Base-by-base conservation (phyloP, 2,329 filamentous ascomycete species). In the Trichoderma semiorbis region DNA sequence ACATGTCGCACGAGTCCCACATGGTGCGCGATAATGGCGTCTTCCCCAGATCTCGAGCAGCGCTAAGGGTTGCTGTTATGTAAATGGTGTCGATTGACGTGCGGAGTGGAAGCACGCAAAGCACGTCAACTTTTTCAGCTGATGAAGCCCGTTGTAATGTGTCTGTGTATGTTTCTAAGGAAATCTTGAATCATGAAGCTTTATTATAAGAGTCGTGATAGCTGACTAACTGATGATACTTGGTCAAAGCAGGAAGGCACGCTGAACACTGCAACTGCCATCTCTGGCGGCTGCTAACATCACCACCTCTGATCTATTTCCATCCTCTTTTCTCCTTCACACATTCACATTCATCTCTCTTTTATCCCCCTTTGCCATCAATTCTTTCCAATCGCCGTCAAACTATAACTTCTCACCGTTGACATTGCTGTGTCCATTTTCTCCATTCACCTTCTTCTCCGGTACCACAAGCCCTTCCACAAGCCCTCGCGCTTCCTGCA, bases 401-500 rank as follows among this genome's bases (percentile, higher is more conserved):
- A 14, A 32, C 26, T 24, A 68, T 7, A 26, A 16, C 39, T 68
- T 60, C 16, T 68, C 65, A 32, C 66, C 66, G 7, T 60, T 69
- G 8, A 32, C 26, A 14, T 28, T 43, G n/a, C n/a, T 58, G 30
- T 53, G 60, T 7, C 66, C 66, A 24, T 47, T 69, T 14, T 43
- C 55, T 14, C 28, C 71, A 39, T 70, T 65, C 21, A 36, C 7
- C 39, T 65, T 57, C 53, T 70, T 61, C 24, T 61, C 61, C 16
- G 21, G 24, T 6, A 18, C 18, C 24, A 43, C 39, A n/a, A 28
- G 50, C 16, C 71, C 39, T n/a, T 43, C 74, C 34, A 74, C 67
- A 50, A 74, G 34, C 32, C 73, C 72, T 24, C 72, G 36, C 10
- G 73, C 72, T 34, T 70, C 34, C 30, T 72, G 60, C 61, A 79